phyloP scores from a whole-genome alignment of 2,329 filamentous ascomycete species.

The Colletotrichum orchidophilum region DNA sequence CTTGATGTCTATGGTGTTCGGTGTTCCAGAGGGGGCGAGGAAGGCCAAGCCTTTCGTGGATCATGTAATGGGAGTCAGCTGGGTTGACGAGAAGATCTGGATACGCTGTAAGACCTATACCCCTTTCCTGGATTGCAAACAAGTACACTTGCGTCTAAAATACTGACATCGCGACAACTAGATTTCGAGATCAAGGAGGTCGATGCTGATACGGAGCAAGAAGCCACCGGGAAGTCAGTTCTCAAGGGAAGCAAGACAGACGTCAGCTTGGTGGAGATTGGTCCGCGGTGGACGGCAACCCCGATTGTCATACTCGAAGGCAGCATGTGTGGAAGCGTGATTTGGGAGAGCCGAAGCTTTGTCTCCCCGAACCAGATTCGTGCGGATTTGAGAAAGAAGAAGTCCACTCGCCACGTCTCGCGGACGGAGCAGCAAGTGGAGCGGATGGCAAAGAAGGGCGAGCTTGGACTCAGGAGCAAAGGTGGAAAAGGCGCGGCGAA shows the following conservation, averaged over 20 bases:
- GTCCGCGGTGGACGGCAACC: constrained; percentile 72
- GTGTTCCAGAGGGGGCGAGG: constrained; percentile 86
- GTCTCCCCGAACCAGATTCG: constrained; percentile 95
- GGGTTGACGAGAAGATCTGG: constrained; percentile 95
- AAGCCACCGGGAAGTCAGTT: constrained; percentile 49
- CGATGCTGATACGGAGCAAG: constrained; percentile 39
- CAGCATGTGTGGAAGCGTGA: constrained; percentile 93
- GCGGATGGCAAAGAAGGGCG: constrained; percentile 76
- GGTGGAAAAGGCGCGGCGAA: constrained; percentile 70
- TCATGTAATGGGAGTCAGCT: constrained; percentile 91
- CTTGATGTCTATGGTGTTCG: constrained; percentile 80
- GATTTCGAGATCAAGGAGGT: constrained; percentile 78
- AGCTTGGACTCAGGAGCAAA: constrained; percentile 77
- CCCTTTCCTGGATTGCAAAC: too few relatives aligned
- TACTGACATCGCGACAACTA: not conserved
- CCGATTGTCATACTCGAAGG: constrained; percentile 87
- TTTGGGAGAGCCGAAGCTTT: constrained; percentile 98
- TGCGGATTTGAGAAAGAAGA: constrained; percentile 78
- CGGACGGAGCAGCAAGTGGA: constrained; percentile 80
- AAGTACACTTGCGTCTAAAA: not conserved
- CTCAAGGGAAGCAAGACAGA: constrained; percentile 71
- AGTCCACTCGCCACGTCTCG: constrained; percentile 80
- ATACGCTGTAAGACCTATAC: constrained; percentile 61
- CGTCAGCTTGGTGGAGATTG: constrained; percentile 89
- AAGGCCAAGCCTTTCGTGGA: constrained; percentile 97